Evolutionary conservation across 805 yeast species (phyloP).

Genomic region (Teunomyces gatunensis): DNA sequence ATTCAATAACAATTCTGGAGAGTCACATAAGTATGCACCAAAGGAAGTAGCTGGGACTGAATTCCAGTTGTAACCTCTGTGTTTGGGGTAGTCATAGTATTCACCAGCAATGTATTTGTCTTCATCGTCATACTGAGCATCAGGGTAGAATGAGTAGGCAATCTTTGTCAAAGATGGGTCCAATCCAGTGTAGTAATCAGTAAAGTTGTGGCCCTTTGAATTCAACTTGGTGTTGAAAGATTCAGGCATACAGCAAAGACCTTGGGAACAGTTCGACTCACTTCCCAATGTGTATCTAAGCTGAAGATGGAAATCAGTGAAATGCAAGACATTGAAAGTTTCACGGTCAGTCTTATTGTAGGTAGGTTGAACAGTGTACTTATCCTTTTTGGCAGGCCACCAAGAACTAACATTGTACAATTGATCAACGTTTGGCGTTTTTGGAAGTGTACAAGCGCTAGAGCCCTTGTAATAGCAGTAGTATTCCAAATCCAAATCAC

Average conservation of each 20-base stretch:
- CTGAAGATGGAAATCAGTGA: slow-evolving; percentile 66
- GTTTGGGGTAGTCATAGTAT: slow-evolving; percentile 29
- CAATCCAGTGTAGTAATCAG: slow-evolving; percentile 22
- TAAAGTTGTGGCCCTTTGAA: slow-evolving; percentile 25
- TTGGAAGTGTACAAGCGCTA: slow-evolving; percentile 49
- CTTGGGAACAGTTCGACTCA: slow-evolving; percentile 55
- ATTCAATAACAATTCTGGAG: slow-evolving; percentile 62
- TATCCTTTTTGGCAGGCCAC: slow-evolving; percentile 36
- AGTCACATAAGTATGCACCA: slow-evolving; percentile 64
- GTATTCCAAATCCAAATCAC: slow-evolving; percentile 40
- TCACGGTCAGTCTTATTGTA: slow-evolving; percentile 23
- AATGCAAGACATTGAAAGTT: slow-evolving; percentile 59
- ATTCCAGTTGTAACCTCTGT: slow-evolving; percentile 31
- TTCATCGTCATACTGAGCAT: slow-evolving; percentile 26
- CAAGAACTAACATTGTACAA: slow-evolving; percentile 25
- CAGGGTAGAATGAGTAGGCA: slow-evolving; percentile 28
- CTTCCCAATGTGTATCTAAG: slow-evolving; percentile 51
- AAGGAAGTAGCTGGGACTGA: slow-evolving; percentile 55
- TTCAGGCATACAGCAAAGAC: slow-evolving; percentile 62
- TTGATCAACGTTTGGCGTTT: slow-evolving; percentile 48
- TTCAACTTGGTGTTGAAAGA: slow-evolving; percentile 34
- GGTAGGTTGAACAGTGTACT: slow-evolving; percentile 26
- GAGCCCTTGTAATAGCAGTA: slow-evolving; percentile 52
- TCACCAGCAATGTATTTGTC: slow-evolving; percentile 29
- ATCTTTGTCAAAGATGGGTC: slow-evolving; percentile 12